Evolutionary conservation across 345 rosid genomes (phyloP).

Genomic region (Eucalyptus cloeziana): DNA sequence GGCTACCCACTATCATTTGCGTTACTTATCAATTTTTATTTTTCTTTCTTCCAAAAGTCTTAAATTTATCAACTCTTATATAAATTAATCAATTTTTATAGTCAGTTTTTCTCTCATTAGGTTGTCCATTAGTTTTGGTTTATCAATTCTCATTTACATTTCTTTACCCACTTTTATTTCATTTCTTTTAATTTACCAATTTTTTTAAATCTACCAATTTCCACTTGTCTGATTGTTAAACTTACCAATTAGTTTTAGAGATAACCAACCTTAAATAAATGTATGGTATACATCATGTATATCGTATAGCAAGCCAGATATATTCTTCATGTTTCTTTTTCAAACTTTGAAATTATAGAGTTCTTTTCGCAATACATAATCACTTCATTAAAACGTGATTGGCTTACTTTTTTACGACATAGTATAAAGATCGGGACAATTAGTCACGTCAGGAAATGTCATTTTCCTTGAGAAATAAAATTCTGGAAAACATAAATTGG

Average conservation of each 20-base stretch:
- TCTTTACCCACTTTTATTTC: background rate
- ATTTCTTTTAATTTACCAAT: background rate
- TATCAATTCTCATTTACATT: background rate
- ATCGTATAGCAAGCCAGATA: background rate
- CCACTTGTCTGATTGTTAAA: background rate
- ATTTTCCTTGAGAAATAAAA: background rate
- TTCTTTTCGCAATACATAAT: background rate
- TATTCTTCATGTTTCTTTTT: background rate
- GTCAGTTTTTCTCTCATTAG: background rate
- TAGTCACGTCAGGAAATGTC: background rate
- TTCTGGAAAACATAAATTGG: background rate
- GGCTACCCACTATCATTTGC: background rate
- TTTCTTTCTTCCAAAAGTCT: rapidly evolving
- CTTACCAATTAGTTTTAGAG: background rate
- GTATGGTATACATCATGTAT: background rate
- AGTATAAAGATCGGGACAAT: background rate
- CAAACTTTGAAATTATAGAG: background rate
- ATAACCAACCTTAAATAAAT: background rate
- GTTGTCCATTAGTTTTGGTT: background rate
- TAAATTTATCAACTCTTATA: background rate
- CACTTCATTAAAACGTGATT: background rate
- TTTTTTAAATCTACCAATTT: background rate
- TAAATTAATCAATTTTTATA: background rate
- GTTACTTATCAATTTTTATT: background rate
- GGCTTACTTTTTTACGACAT: background rate